Conservation (phyloP, 495 filamentous ascomycete genomes). For the Cercophora scortea region DNA sequence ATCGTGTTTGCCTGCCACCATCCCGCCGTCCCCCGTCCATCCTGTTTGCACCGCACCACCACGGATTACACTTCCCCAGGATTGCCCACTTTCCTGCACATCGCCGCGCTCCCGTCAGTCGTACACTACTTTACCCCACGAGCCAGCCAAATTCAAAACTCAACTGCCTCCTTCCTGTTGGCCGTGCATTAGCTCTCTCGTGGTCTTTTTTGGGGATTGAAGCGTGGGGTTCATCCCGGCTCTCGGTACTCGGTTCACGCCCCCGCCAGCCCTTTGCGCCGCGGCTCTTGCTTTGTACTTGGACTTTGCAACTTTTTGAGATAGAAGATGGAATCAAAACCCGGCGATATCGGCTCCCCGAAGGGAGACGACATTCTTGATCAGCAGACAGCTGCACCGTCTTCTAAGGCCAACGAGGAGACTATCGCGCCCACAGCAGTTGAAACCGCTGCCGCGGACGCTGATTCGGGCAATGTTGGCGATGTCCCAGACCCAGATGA, state of each 20-base stretch:
- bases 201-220: not conserved
- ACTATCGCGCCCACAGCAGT: no score
- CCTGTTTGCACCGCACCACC: no score
- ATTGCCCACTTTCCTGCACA: no score
- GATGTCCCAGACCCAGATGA: conserved; percentile 67
- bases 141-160: no score
- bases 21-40: no score
- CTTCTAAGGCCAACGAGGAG: no score
- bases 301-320: not conserved
- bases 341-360: conserved; percentile 8
- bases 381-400: not conserved
- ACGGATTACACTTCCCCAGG: no score
- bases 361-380: conserved; percentile 3
- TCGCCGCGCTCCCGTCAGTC: no score
- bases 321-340: conserved; percentile 12
- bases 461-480: conserved; percentile 24
- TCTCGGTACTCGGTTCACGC: not conserved
- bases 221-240: not conserved
- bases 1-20: no score
- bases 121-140: no score
- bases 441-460: not conserved
- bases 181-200: conserved; percentile 4
- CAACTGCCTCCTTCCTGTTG: not conserved
- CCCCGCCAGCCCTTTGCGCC: not conserved
- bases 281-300: not conserved